A percentile compares a stretch with the other conserved stretches of the same genome.
Conservation (phyloP, 371 early-diverging fungal genomes). For the Quaeritorhiza haematococci region DNA sequence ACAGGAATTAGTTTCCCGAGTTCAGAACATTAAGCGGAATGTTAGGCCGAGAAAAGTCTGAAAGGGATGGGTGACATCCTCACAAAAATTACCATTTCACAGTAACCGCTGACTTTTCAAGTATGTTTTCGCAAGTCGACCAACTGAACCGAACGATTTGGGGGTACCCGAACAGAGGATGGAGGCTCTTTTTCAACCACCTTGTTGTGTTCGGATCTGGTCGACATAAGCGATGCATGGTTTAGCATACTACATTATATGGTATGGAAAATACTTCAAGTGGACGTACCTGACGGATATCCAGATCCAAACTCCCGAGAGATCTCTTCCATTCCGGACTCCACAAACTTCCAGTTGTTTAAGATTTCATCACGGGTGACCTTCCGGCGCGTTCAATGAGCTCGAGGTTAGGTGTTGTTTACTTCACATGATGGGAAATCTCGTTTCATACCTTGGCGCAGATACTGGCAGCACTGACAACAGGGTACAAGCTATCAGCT, state of each 20-base stretch:
- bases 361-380: constrained; percentile 88
- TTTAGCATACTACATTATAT: not conserved
- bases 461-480: constrained; percentile 98
- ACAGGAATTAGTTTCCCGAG: too few species aligned
- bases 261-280: not conserved
- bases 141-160: constrained; percentile 93
- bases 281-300: constrained; percentile 76
- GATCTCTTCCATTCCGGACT: constrained; percentile 39
- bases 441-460: constrained; percentile 80
- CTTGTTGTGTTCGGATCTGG: constrained; percentile 87
- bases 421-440: not conserved
- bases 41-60: not conserved
- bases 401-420: not conserved
- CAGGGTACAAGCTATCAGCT: constrained; percentile 93
- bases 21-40: too few species aligned
- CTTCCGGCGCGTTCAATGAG: constrained; percentile 16
- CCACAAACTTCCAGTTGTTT: constrained; percentile 77
- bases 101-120: constrained; percentile 47
- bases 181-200: constrained; percentile 81
- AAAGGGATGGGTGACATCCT: not conserved
- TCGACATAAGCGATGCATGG: not conserved
- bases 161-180: constrained; percentile 92
- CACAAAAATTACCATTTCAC: constrained; percentile 23
- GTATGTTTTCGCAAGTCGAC: constrained; percentile 78
- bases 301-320: constrained; percentile 87